These are phyloP conservation scores for Tetrapisispora fleetii DNA, from an alignment of 805 yeast genomes.

Conservation along the genomic window DNA sequence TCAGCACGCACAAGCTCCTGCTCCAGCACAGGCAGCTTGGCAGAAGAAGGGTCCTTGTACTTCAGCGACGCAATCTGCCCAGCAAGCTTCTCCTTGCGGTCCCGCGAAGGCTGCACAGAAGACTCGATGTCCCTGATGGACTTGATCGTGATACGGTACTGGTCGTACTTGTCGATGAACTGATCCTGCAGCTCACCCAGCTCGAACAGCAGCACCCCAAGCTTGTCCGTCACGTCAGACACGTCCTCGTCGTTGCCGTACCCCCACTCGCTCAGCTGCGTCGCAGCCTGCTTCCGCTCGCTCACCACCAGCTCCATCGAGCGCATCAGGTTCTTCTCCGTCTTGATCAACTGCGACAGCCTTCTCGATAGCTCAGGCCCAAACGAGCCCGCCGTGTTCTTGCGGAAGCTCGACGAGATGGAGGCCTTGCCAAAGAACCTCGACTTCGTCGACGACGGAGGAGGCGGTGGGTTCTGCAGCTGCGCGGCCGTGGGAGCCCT, in stretches of 20 bases:
- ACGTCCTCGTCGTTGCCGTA: conserved; percentile 96
- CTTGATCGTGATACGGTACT: conserved; percentile 92
- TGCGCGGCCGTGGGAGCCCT: conserved; percentile 81
- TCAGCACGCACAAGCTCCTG: conserved; percentile 98
- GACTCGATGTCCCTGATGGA: conserved; percentile 93
- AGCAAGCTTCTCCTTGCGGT: conserved; percentile 94
- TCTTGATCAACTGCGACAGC: conserved; percentile 82
- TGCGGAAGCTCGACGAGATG: conserved; percentile 61
- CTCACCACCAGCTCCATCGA: conserved; percentile 85
- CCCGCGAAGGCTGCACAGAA: conserved; percentile 96
- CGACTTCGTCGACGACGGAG: conserved; percentile 63
- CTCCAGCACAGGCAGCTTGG: conserved; percentile 89
- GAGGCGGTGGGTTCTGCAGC: conserved; percentile 72
- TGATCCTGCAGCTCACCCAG: conserved; percentile 97
- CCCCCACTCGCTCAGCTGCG: conserved; percentile 96
- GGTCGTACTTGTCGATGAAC: conserved; percentile 96
- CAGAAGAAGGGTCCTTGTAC: conserved; percentile 96
- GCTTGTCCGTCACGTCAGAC: conserved; percentile 91
- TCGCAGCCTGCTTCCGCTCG: conserved; percentile 93
- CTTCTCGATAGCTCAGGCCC: conserved; percentile 95
- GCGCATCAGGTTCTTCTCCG: conserved; percentile 93
- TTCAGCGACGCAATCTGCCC: conserved; percentile 96
- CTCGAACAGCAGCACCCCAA: conserved; percentile 92
- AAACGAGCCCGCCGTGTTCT: conserved; percentile 77
- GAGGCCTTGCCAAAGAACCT: conserved; percentile 70